These are phyloP conservation scores for Erythrobasidium hasegawianum DNA, from an alignment of 1,284 basidiomycete species.

Conservation along the genomic window DNA sequence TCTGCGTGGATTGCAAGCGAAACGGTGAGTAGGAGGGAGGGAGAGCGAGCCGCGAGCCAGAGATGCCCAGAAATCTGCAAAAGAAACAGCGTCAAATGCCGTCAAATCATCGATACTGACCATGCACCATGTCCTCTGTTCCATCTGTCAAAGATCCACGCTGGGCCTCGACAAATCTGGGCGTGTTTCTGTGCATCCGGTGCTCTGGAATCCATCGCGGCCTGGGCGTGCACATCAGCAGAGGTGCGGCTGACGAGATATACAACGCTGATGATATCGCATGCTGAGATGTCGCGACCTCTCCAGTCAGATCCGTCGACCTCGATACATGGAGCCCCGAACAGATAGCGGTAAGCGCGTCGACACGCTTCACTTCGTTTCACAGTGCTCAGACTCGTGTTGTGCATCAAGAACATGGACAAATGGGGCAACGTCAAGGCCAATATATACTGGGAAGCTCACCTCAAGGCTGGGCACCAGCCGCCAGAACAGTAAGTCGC, in stretches of 20 bases:
- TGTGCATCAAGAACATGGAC: too few species aligned
- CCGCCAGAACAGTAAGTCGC: slow-evolving; percentile 86
- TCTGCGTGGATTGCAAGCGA: slow-evolving; percentile 73
- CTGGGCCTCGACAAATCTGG: slow-evolving; percentile 99
- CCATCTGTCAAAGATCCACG: slow-evolving; percentile 70
- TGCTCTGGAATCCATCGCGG: slow-evolving; percentile 98
- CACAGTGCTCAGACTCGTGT: too few species aligned
- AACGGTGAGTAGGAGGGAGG: slow-evolving; percentile 61
- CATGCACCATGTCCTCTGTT: background rate
- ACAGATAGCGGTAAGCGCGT: slow-evolving; percentile 76
- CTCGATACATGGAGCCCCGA: slow-evolving; percentile 97
- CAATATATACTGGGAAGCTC: slow-evolving; percentile 96
- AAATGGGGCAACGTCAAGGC: slow-evolving; percentile 92
- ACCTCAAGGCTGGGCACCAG: slow-evolving; percentile 84
- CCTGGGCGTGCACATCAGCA: slow-evolving; percentile 97
- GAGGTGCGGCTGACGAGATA: slow-evolving; percentile 51
- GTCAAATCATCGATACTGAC: background rate
- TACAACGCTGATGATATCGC: background rate
- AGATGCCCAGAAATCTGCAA: too few species aligned
- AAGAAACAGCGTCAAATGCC: too few species aligned
- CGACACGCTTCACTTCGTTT: background rate
- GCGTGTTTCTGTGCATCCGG: slow-evolving; percentile 68
- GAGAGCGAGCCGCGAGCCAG: too few species aligned
- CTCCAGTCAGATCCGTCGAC: slow-evolving; percentile 86
- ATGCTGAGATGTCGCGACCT: too few species aligned